Evolutionary conservation across 768 basidiomycete species (phyloP).

Genomic region (Tricholomella constricta): DNA sequence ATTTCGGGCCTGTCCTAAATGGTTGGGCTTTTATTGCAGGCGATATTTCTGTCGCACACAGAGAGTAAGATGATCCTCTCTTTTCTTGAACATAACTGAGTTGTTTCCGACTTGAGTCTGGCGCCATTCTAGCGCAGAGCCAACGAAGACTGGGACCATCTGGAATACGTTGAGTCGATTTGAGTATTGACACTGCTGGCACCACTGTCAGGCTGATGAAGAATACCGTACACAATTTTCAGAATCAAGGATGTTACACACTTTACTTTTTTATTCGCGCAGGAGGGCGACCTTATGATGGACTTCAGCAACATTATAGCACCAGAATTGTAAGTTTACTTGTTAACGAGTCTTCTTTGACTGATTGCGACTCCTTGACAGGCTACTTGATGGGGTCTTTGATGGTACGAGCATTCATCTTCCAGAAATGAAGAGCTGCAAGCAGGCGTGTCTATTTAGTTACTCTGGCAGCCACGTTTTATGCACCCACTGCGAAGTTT

Average conservation of each 20-base stretch:
- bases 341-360: neutral
- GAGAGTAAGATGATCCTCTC: slow-evolving; percentile 45
- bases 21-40: too few species aligned
- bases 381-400: slow-evolving; percentile 30
- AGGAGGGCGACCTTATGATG: slow-evolving; percentile 56
- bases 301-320: slow-evolving; percentile 60
- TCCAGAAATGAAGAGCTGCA: neutral
- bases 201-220: neutral
- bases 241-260: slow-evolving; percentile 63
- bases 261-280: slow-evolving; percentile 56
- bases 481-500: slow-evolving; percentile 44
- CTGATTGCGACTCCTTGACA: slow-evolving; percentile 1
- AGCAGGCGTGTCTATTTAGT: slow-evolving; percentile 32
- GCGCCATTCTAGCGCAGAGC: slow-evolving; percentile 69
- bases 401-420: slow-evolving; percentile 19
- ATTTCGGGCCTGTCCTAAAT: too few species aligned
- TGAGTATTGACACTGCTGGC: slow-evolving; percentile 3
- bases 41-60: slow-evolving; percentile 56
- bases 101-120: slow-evolving; percentile 43
- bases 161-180: slow-evolving; percentile 52
- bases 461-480: slow-evolving; percentile 58
- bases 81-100: neutral
- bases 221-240: neutral
- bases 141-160: slow-evolving; percentile 56
- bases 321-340: slow-evolving; percentile 39